phyloP scores from a whole-genome alignment of 495 filamentous ascomycete species.

The Rusavskia elegans region DNA sequence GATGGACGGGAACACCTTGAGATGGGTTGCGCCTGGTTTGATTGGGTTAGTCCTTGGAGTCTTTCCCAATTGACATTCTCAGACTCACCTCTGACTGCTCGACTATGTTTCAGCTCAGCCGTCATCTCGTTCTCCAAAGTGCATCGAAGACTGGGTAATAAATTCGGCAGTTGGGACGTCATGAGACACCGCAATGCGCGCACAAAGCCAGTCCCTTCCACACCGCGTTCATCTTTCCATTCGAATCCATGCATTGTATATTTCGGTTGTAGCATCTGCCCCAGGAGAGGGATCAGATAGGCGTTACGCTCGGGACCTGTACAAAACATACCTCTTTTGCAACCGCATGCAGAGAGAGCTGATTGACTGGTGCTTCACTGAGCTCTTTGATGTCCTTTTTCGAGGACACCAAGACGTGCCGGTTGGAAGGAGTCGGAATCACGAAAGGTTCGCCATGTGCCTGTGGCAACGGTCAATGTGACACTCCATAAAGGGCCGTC shows the following conservation, averaged over 20 bases:
- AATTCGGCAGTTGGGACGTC: slow-evolving; percentile 12
- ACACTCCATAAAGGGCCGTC: no score
- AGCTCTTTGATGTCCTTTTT: slow-evolving; percentile 16
- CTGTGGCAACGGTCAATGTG: background rate
- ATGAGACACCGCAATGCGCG: slow-evolving; percentile 15
- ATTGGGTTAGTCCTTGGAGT: background rate
- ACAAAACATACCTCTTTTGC: slow-evolving; percentile 9
- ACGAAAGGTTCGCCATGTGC: slow-evolving; percentile 12
- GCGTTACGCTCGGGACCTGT: background rate
- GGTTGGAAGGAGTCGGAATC: slow-evolving; percentile 11
- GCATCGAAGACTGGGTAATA: slow-evolving; percentile 1
- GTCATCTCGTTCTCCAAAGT: no score
- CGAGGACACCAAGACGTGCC: slow-evolving; percentile 14
- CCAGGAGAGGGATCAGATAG: no score
- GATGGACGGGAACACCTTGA: slow-evolving; percentile 1
- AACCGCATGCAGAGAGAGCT: slow-evolving; percentile 18
- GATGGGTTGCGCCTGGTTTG: background rate
- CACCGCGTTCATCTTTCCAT: slow-evolving; percentile 13
- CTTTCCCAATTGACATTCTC: background rate
- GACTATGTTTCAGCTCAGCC: background rate
- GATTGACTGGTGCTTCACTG: slow-evolving; percentile 10
- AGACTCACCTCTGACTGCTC: background rate
- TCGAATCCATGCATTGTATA: slow-evolving; percentile 19
- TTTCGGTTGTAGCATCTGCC: slow-evolving; percentile 14
- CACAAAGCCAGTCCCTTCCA: slow-evolving; percentile 14